Conservation (phyloP, 1,284 basidiomycete species). For the Microbotryum saponariae region DNA sequence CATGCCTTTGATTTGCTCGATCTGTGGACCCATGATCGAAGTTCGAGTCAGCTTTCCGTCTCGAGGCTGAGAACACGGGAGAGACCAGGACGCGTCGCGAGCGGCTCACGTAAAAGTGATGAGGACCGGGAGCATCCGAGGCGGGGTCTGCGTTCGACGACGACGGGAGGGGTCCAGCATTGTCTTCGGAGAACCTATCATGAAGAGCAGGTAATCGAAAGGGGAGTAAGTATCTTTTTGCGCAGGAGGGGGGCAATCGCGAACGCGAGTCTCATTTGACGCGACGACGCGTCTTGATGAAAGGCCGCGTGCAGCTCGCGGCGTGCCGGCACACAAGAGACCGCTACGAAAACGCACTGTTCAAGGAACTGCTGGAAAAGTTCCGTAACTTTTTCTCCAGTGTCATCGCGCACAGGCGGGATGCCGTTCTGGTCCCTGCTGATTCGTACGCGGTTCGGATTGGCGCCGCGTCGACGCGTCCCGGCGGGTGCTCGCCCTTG, state of each 20-base stretch:
- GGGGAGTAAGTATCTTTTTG: too few species aligned
- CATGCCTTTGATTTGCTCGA: conserved; percentile 88
- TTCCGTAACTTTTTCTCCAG: conserved; percentile 85
- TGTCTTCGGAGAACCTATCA: conserved; percentile 68
- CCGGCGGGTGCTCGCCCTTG: background rate
- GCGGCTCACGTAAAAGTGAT: conserved; percentile 47
- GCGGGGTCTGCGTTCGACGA: conserved; percentile 62
- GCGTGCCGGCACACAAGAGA: too few species aligned
- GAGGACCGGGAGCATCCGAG: conserved; percentile 22
- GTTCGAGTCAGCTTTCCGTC: conserved; percentile 3
- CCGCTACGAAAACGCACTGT: conserved; percentile 52
- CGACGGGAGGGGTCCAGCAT: conserved; percentile 53
- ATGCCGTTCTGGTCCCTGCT: conserved; percentile 22
- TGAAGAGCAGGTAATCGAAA: too few species aligned
- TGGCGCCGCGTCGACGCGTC: background rate
- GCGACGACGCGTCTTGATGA: too few species aligned
- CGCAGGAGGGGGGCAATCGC: too few species aligned
- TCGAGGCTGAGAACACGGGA: too few species aligned
- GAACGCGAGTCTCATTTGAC: background rate
- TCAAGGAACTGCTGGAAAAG: conserved; percentile 85
- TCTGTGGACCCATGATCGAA: conserved; percentile 65
- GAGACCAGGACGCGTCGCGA: background rate
- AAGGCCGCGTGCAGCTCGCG: too few species aligned
- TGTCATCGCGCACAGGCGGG: conserved; percentile 75
- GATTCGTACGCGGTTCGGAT: conserved; percentile 18